Base-by-base conservation (phyloP, 202 grass and related monocot genomes). In the Bolboschoenoplectus hybrid region DNA sequence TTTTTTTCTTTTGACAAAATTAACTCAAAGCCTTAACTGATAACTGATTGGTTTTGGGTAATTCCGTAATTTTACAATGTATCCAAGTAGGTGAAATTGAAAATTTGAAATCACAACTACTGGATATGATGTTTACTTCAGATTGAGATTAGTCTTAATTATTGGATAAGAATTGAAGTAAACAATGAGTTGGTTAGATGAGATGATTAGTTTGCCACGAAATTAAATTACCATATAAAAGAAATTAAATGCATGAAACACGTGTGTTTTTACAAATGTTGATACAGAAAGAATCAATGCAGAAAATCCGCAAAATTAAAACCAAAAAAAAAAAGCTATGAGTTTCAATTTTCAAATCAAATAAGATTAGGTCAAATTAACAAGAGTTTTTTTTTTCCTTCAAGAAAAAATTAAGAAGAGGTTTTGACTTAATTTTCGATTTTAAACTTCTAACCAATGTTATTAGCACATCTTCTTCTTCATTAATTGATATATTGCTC, bases 211-310 rank as follows among this genome's bases (percentile, higher is more conserved):
- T 13, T 58, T 57, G 51, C 11, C 52, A 57, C 52, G 49, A 57
- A 16, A 26, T 26, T 26, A 39, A 79, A 9, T 1, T 58, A 9
- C 39, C 12, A 6, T 56, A 56, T 39, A 13, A 78, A 76, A 78
- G 6, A 78, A 78, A 56, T 52, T 51, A 74, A 74, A 34, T 74
- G 44, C 9, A 74, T 74, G 19, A 35, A 74, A 47, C 45, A 52
- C 46, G 71, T 5, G 19, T 9, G 1, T 12, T 11, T 44, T 44
- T 44, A n/a, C 6, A 41, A 40, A 16, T 41, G 17, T 14, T 67
- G 2, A 34, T 3, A 47, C 14, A 8, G 6, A 71, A 17, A 38
- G 5, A 69, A 71, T 2, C 9, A 44, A 71, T 16, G 45, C 40
- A 13, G 40, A 8, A 45, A 45, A 7, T 2, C 14, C 6, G 2